These are phyloP conservation scores for Marasmius tenuissimus DNA, from an alignment of 1,284 basidiomycete species.

Conservation along the genomic window DNA sequence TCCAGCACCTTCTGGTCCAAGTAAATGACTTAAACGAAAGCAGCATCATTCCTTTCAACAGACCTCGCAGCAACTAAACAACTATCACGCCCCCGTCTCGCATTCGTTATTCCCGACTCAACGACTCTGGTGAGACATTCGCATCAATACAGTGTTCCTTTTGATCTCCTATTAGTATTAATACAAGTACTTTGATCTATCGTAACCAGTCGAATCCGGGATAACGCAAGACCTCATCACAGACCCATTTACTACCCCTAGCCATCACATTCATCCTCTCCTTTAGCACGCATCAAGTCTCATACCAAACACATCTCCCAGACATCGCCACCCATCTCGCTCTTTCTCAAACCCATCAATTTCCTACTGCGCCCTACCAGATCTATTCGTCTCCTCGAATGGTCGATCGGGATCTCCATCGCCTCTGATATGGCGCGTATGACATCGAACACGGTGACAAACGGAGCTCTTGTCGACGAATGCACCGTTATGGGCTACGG, in stretches of 20 bases:
- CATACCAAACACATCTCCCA: neutral
- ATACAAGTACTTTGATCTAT: no score
- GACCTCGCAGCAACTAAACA: no score
- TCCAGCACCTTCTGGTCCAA: no score
- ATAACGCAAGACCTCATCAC: neutral
- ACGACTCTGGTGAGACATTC: no score
- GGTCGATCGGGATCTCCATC: neutral
- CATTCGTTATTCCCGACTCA: no score
- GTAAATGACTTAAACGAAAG: no score
- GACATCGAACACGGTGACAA: neutral
- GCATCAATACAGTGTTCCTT: no score
- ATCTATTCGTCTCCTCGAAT: neutral
- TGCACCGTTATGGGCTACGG: neutral
- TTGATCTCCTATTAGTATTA: no score
- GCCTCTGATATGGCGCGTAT: neutral
- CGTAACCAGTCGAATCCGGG: no score
- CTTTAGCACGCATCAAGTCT: neutral
- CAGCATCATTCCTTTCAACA: no score
- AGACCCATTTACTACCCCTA: neutral
- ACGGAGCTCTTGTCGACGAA: neutral
- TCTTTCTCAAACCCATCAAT: neutral
- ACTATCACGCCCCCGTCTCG: no score
- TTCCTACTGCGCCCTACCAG: neutral
- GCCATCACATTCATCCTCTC: neutral
- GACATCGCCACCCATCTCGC: neutral